Evolutionary conservation across 257 asterid genomes (phyloP).

Genomic region (Thymus quinquecostatus): DNA sequence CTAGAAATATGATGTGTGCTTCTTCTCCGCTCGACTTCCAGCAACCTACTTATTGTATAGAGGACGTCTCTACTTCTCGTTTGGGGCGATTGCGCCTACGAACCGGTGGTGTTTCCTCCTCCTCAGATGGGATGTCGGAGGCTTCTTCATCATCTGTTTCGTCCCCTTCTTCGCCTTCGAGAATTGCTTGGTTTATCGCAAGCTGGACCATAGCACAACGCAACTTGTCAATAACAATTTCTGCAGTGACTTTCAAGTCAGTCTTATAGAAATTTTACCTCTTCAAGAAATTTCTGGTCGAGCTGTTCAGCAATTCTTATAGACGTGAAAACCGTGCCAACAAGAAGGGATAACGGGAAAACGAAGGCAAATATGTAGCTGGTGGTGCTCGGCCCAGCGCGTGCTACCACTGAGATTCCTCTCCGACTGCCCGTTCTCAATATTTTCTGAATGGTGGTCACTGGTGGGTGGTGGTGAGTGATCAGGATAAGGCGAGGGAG

Average conservation of each 20-base stretch:
- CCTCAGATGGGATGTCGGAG: slow-evolving; percentile 36
- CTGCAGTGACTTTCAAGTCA: neutral
- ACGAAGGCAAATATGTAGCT: slow-evolving; percentile 68
- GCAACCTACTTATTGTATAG: slow-evolving; percentile 16
- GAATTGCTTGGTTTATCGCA: slow-evolving; percentile 56
- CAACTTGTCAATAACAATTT: slow-evolving; percentile 1
- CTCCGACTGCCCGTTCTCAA: slow-evolving; percentile 37
- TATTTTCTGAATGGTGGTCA: slow-evolving; percentile 17
- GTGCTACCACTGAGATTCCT: slow-evolving; percentile 53
- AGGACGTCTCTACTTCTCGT: slow-evolving; percentile 65
- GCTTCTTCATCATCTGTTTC: slow-evolving; percentile 41
- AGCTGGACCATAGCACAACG: slow-evolving; percentile 43
- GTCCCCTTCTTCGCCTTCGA: slow-evolving; percentile 60
- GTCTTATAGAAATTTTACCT: slow-evolving; percentile 42
- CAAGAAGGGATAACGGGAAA: slow-evolving; percentile 74
- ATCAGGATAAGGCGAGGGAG: slow-evolving; percentile 33
- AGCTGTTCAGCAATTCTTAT: slow-evolving; percentile 64
- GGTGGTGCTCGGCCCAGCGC: slow-evolving; percentile 59
- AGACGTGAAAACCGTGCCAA: slow-evolving; percentile 57
- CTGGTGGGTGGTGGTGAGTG: slow-evolving; percentile 22
- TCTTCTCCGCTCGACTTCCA: slow-evolving; percentile 4
- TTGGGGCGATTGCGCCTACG: slow-evolving; percentile 78
- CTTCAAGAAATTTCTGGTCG: slow-evolving; percentile 72
- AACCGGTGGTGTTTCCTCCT: slow-evolving; percentile 47
- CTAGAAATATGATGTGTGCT: neutral